Conservation (phyloP, 495 filamentous ascomycete species). For the Podospora sp. region DNA sequence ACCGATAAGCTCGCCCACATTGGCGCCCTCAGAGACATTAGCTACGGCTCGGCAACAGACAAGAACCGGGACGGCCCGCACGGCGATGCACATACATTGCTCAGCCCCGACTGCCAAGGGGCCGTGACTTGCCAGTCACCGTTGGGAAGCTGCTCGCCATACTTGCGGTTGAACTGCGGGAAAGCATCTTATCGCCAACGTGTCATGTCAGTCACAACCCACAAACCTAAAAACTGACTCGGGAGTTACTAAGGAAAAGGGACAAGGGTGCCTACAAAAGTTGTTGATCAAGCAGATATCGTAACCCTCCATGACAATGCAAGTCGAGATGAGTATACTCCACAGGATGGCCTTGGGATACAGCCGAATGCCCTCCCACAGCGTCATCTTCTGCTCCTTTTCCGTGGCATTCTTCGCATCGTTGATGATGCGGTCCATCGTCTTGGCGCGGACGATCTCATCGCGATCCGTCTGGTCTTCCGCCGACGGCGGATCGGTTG, state of each 20-base stretch:
- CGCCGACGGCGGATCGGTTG: not conserved
- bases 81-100: slow-evolving; percentile 55
- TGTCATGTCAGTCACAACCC: not conserved
- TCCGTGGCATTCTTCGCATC: slow-evolving; percentile 51
- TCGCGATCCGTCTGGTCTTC: slow-evolving; percentile 20
- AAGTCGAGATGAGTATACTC: slow-evolving; percentile 63
- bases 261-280: slow-evolving; percentile 42
- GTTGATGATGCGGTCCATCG: slow-evolving; percentile 45
- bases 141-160: slow-evolving; percentile 58
- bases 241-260: no score
- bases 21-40: slow-evolving; percentile 32
- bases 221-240: not conserved
- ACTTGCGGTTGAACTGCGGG: slow-evolving; percentile 67
- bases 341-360: slow-evolving; percentile 62
- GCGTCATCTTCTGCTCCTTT: slow-evolving; percentile 58
- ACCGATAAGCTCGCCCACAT: slow-evolving; percentile 71
- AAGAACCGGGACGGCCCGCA: not conserved
- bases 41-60: not conserved
- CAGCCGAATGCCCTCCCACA: slow-evolving; percentile 53
- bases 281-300: slow-evolving; percentile 62
- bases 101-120: slow-evolving; percentile 75
- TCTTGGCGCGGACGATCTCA: slow-evolving; percentile 27
- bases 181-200: slow-evolving; percentile 45
- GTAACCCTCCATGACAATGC: slow-evolving; percentile 68
- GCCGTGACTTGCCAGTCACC: slow-evolving; percentile 71